A percentile compares a stretch with the other conserved stretches of the same genome.
phyloP scores from a whole-genome alignment of 2,329 filamentous ascomycete species.

The Dothiorella sarmentorum region DNA sequence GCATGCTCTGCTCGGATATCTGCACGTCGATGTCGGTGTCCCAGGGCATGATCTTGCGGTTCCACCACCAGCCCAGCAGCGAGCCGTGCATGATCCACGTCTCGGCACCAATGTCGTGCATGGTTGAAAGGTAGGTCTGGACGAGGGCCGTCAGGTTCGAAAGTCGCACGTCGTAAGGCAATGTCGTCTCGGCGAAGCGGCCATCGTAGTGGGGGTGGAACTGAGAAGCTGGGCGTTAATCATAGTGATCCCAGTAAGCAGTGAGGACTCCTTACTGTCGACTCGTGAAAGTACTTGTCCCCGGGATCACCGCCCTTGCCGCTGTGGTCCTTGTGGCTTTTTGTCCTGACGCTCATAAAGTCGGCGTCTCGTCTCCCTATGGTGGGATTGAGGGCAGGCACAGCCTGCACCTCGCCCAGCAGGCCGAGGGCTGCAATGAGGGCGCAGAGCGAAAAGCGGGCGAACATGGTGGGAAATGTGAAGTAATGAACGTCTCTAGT shows the following conservation, averaged over 20 bases:
- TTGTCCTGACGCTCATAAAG: constrained; percentile 22
- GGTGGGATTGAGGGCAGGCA: neutral
- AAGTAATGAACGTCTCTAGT: neutral
- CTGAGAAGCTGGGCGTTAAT: constrained; percentile 24
- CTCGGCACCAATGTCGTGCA: constrained; percentile 54
- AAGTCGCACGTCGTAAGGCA: constrained; percentile 47
- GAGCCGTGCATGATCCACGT: constrained; percentile 64
- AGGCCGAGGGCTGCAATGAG: constrained; percentile 12
- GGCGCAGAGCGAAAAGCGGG: constrained; percentile 14
- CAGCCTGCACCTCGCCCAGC: neutral
- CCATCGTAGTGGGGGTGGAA: constrained; percentile 58
- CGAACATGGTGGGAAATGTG: constrained; percentile 7
- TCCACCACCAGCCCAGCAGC: constrained; percentile 63
- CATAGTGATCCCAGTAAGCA: neutral
- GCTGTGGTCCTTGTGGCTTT: constrained; percentile 24
- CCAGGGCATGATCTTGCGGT: constrained; percentile 59
- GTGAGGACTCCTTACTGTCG: constrained; percentile 23
- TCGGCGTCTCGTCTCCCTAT: constrained; percentile 20
- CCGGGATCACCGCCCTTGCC: constrained; percentile 22
- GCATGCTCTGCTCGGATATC: constrained; percentile 53
- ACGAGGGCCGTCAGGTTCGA: constrained; percentile 51
- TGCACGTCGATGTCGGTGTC: constrained; percentile 60
- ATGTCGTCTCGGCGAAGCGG: constrained; percentile 48
- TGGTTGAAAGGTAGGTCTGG: constrained; percentile 55
- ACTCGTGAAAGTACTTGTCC: constrained; percentile 37